Evolutionary conservation across 2,329 filamentous ascomycete species (phyloP), one percentile per base, ranked within the genome.

Genomic region (Fusarium hainanense): DNA sequence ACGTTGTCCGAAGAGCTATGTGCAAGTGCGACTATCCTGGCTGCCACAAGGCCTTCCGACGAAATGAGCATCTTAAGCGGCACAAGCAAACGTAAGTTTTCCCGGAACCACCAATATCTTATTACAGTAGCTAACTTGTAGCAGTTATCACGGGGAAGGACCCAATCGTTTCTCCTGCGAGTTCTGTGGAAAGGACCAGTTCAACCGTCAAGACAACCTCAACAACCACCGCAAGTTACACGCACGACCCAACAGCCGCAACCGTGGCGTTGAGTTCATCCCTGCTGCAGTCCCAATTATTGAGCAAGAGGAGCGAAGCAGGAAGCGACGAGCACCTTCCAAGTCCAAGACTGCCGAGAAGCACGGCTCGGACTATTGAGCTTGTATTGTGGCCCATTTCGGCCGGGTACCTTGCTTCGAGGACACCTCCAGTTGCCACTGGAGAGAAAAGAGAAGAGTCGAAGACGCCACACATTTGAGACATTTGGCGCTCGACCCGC

Each of bases 1-100:
- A 81, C n/a, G 77, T 81, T 14, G 79, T 80, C 13, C 77, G 77
- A n/a, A 69, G 78, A 47, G 79, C 77, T 70, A 82, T 78, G 77
- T 84, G 76, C 78, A 80, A 82, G 65, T 87, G 85, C 67, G 77
- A 82, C 18, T 81, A 83, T 32, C 79, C 79, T 9, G 80, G 80
- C 28, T 88, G 85, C 74, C 74, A 80, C 68, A 84, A 83, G 69
- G 81, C 81, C 0, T 87, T 85, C 63, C 83, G 84, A 69, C 80
- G 86, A 58, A 84, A 83, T 25, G 86, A 88, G 75, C 86, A 88
- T 66, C 77, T 88, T 20, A 88, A 87, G 78, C 81, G 86, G 28
- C 86, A 88, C 72, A 80, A 83, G 54, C 81, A 81, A 55, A 84
- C 84, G 85, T 87, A 72, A 79, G 84, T 81, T 27, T 48, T 28